A percentile compares a stretch with the other conserved stretches of the same genome.
These are phyloP conservation scores for Rusavskia elegans DNA, from an alignment of 495 filamentous ascomycete genomes.

Conservation along the genomic window DNA sequence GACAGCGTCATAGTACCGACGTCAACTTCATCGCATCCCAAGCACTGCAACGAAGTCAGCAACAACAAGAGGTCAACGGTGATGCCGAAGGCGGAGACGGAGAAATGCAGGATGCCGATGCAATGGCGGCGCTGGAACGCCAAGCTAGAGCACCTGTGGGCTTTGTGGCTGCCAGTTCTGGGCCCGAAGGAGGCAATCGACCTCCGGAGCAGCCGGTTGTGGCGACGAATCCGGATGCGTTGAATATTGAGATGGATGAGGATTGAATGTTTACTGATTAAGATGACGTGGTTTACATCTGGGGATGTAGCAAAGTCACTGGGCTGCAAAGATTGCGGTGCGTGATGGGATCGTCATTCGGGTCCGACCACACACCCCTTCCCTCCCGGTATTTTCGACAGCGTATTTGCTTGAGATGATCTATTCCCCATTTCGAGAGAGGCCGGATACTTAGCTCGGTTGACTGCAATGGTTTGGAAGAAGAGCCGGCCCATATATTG, in stretches of 20 bases:
- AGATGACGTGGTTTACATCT: no score
- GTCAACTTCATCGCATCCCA: constrained; percentile 98
- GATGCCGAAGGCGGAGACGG: constrained; percentile 30
- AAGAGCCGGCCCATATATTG: no score
- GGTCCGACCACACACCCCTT: no score
- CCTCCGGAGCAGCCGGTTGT: constrained; percentile 27
- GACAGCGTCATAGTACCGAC: constrained; percentile 48
- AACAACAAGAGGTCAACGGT: constrained; percentile 25
- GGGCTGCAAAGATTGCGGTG: no score
- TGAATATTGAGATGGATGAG: constrained; percentile 50
- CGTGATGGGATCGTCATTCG: no score
- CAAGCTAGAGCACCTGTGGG: constrained; percentile 78
- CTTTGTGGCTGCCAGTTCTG: constrained; percentile 77
- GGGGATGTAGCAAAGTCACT: no score
- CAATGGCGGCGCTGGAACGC: constrained; percentile 82
- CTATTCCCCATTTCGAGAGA: no score
- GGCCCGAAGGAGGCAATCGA: constrained; percentile 56
- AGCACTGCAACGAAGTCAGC: constrained; percentile 69
- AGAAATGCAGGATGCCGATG: constrained; percentile 47
- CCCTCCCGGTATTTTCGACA: no score
- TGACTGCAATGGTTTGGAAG: no score
- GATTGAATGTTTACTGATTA: constrained; percentile 10
- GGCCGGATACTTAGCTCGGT: no score
- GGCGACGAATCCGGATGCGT: constrained; percentile 69
- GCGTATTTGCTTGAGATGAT: no score